These are phyloP conservation scores for Penicillium digitatum DNA, from an alignment of 2,329 filamentous ascomycete species.

Conservation along the genomic window DNA sequence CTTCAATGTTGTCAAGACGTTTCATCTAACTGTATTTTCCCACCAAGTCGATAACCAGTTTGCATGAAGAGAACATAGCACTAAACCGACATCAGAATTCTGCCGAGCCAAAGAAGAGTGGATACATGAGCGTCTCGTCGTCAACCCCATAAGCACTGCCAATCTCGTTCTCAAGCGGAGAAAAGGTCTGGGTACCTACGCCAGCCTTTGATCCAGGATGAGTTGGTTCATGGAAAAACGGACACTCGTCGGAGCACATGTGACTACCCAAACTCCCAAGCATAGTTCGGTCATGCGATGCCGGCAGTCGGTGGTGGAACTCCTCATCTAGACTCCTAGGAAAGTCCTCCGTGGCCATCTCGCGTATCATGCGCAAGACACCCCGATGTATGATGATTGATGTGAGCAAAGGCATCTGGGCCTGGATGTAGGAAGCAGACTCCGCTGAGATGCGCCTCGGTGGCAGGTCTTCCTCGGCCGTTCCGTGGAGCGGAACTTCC, in stretches of 20 bases:
- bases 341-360: constrained; percentile 13
- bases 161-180: not conserved
- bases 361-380: constrained; percentile 13
- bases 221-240: constrained; percentile 6
- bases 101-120: not conserved
- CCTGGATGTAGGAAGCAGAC: constrained; percentile 3
- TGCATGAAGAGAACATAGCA: not conserved
- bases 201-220: not conserved
- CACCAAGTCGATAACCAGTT: not conserved
- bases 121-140: constrained; percentile 1
- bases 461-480: not conserved
- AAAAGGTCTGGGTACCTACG: not conserved
- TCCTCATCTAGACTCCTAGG: not conserved
- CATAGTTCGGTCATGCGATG: not conserved
- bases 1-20: not conserved
- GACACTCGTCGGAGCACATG: constrained; percentile 8
- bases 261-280: not conserved
- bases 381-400: constrained; percentile 11
- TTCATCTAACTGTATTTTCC: not conserved
- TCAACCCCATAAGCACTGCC: not conserved
- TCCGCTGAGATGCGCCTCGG: constrained; percentile 2
- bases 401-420: constrained; percentile 1
- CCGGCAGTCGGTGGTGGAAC: not conserved
- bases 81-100: not conserved
- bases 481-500: constrained; percentile 4